These are phyloP conservation scores for Dacryopinax primogenitus DNA, from an alignment of 768 basidiomycete genomes.

Conservation along the genomic window DNA sequence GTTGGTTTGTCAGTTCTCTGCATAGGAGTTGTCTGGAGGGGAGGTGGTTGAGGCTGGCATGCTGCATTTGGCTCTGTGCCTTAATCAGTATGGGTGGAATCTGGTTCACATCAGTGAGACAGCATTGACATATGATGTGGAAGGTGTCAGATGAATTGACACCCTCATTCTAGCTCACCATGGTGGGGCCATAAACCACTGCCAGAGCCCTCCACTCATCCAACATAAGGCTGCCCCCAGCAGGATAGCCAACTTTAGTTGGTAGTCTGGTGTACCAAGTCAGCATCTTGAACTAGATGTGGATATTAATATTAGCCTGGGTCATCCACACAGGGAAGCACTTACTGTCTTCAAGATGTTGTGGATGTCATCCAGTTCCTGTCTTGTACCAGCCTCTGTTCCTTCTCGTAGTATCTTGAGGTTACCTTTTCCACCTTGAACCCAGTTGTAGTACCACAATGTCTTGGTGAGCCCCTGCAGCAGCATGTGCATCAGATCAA, in stretches of 20 bases:
- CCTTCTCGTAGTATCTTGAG: not conserved
- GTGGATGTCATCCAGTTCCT: slow-evolving; percentile 10
- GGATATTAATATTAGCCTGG: not conserved
- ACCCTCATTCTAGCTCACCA: not conserved
- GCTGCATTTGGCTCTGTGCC: not conserved
- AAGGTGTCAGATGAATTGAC: not conserved
- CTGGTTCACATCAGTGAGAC: not conserved
- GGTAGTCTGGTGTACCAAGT: not conserved
- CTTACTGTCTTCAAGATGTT: not conserved
- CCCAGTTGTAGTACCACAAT: slow-evolving; percentile 14
- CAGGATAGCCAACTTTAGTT: not conserved
- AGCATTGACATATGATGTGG: not conserved
- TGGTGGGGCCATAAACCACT: not conserved
- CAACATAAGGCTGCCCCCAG: not conserved
- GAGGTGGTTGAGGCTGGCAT: too few relatives aligned
- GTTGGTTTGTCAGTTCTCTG: not conserved
- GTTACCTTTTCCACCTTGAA: not conserved
- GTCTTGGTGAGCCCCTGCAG: slow-evolving; percentile 20
- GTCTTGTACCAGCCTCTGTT: not conserved
- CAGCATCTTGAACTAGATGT: not conserved
- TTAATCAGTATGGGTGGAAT: not conserved
- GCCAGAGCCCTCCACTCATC: not conserved
- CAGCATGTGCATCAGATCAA: slow-evolving; percentile 29
- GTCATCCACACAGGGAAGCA: not conserved
- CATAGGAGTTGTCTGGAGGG: not conserved